phyloP scores from a whole-genome alignment of 345 rosid genomes.

The Bruguiera gymnorhiza region DNA sequence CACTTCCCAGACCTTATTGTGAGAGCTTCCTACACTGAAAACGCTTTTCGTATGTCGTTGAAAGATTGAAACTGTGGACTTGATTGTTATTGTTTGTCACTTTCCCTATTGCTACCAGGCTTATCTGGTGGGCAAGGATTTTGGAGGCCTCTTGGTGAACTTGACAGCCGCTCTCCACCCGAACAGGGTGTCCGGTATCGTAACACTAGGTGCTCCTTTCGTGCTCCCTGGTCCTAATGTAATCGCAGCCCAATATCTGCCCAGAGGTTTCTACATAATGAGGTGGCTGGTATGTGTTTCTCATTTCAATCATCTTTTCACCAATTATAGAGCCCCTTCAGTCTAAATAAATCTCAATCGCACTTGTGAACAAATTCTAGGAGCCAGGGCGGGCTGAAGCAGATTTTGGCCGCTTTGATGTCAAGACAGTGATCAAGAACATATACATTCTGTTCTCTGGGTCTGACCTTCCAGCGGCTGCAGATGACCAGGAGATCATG shows the following conservation, averaged over 20 bases:
- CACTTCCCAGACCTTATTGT: too few species aligned
- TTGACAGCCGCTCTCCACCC: conserved; percentile 26
- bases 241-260: conserved; percentile 14
- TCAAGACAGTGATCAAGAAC: conserved; percentile 41
- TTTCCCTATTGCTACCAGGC: conserved; percentile 21
- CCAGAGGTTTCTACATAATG: conserved; percentile 26
- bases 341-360: background rate
- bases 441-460: conserved; percentile 45
- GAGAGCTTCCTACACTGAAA: too few species aligned
- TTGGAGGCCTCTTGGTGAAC: conserved; percentile 32
- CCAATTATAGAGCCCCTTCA: background rate
- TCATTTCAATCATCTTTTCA: background rate
- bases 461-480: conserved; percentile 31
- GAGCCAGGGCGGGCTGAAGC: conserved; percentile 50
- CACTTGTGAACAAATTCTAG: conserved; percentile 7
- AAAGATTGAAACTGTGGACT: too few species aligned
- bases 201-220: conserved; percentile 39
- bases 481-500: conserved; percentile 46
- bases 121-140: conserved; percentile 41
- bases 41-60: too few species aligned
- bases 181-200: conserved; percentile 28
- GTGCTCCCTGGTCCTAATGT: conserved; percentile 26
- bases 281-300: conserved; percentile 33
- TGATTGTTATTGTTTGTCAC: background rate
- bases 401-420: conserved; percentile 44